Evolutionary conservation across 208 protist species (phyloP).

Genomic region (Trypanosoma rangeli): DNA sequence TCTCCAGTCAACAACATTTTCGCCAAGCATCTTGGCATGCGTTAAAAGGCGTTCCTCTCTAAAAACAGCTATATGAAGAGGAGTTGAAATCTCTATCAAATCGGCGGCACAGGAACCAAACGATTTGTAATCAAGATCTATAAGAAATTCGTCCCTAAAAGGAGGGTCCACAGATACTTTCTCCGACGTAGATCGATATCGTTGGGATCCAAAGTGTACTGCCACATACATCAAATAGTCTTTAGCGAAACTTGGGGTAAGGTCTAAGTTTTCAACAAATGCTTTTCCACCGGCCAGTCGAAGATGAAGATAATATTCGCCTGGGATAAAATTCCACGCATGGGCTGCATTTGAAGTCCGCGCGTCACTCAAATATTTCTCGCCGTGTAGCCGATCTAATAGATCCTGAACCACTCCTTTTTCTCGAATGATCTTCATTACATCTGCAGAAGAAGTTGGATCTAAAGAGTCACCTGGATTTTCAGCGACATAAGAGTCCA

Average conservation of each 20-base stretch:
- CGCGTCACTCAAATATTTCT: slow-evolving; percentile 10
- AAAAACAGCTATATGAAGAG: slow-evolving; percentile 86
- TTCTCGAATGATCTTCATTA: slow-evolving; percentile 87
- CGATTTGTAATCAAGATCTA: slow-evolving; percentile 72
- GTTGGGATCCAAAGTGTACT: slow-evolving; percentile 88
- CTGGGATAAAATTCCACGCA: slow-evolving; percentile 28
- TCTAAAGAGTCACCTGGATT: slow-evolving; percentile 38
- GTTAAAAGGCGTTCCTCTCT: slow-evolving; percentile 57
- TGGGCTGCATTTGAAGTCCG: slow-evolving; percentile 4
- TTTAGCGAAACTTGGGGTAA: slow-evolving; percentile 28
- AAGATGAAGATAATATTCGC: slow-evolving; percentile 79
- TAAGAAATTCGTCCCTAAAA: slow-evolving; percentile 91
- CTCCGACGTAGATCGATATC: slow-evolving; percentile 56
- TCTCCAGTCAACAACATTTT: slow-evolving; percentile 92
- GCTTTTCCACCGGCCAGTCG: slow-evolving; percentile 78
- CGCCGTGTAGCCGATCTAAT: slow-evolving; percentile 42
- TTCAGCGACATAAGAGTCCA: slow-evolving; percentile 82
- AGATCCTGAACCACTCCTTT: slow-evolving; percentile 84
- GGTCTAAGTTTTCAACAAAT: slow-evolving; percentile 91
- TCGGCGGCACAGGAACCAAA: slow-evolving; percentile 63
- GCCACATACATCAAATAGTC: slow-evolving; percentile 61
- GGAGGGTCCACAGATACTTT: slow-evolving; percentile 54
- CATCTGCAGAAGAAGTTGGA: slow-evolving; percentile 47
- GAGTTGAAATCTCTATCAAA: slow-evolving; percentile 79
- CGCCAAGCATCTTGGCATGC: slow-evolving; percentile 71